Percentiles rank a stretch among this genome's conserved stretches.
phyloP scores from a whole-genome alignment of 78 protist species.

The Planoprotostelium fungivorum region DNA sequence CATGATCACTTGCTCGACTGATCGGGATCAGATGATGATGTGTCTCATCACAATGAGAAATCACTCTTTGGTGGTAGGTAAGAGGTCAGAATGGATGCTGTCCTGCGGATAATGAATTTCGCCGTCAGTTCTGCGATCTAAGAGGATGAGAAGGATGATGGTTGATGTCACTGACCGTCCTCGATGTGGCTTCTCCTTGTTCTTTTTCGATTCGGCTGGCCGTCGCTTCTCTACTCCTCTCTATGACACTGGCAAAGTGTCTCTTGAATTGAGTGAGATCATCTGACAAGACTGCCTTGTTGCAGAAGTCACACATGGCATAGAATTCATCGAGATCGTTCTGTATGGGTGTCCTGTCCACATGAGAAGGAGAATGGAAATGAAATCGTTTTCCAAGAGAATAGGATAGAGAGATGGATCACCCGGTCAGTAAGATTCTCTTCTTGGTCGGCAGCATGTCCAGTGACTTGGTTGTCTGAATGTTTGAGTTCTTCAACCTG shows the following conservation, averaged over 20 bases:
- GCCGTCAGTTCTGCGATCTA: constrained; percentile 30
- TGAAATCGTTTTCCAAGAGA: not conserved
- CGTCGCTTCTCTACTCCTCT: constrained; percentile 11
- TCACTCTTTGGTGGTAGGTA: constrained; percentile 82
- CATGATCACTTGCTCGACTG: constrained; percentile 36
- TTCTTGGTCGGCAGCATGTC: constrained; percentile 12
- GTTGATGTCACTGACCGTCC: not conserved
- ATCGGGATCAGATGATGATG: not conserved
- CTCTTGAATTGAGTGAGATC: constrained; percentile 6
- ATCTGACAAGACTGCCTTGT: constrained; percentile 64
- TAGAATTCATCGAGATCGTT: constrained; percentile 71
- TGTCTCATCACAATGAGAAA: not conserved
- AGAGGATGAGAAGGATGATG: not conserved
- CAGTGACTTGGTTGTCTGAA: constrained; percentile 46
- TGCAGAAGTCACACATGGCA: constrained; percentile 66
- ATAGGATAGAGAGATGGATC: not conserved
- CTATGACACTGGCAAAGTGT: constrained; percentile 27
- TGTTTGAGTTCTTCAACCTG: constrained; percentile 71
- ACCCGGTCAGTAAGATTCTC: constrained; percentile 61
- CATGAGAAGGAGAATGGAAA: constrained; percentile 12
- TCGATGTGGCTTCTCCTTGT: constrained; percentile 2
- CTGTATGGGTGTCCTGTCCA: constrained; percentile 80
- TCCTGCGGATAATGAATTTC: constrained; percentile 70
- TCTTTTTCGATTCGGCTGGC: not conserved
- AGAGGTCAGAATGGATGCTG: constrained; percentile 24